These are phyloP conservation scores for Vigna hirtella DNA, from an alignment of 306 rosid species.

Conservation along the genomic window DNA sequence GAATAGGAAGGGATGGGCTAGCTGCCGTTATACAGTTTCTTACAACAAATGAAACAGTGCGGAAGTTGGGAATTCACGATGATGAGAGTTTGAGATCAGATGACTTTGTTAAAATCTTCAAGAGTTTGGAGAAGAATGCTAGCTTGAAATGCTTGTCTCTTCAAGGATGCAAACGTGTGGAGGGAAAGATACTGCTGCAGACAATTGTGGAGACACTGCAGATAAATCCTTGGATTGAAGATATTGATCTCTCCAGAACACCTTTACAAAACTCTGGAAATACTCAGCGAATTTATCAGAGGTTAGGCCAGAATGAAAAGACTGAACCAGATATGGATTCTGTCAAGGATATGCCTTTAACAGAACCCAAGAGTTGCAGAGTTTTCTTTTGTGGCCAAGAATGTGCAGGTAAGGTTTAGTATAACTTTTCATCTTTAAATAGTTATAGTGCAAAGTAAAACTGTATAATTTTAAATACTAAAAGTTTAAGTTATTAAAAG, in stretches of 20 bases:
- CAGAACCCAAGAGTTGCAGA: constrained; percentile 86
- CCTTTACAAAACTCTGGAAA: constrained; percentile 79
- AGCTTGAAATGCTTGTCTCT: constrained; percentile 70
- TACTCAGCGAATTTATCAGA: constrained; percentile 67
- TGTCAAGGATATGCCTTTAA: constrained; percentile 86
- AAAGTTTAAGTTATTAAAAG: background rate
- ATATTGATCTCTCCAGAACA: constrained; percentile 83
- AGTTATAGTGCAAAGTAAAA: background rate
- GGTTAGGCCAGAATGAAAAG: constrained; percentile 88
- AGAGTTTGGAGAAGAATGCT: constrained; percentile 87
- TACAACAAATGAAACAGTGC: constrained; percentile 70
- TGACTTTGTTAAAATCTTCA: constrained; percentile 77
- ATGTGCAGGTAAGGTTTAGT: constrained; percentile 66
- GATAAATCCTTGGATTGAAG: constrained; percentile 97
- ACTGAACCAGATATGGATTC: constrained; percentile 83
- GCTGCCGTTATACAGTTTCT: constrained; percentile 72
- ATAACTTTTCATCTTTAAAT: background rate
- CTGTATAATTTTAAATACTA: background rate
- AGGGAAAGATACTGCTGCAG: constrained; percentile 74
- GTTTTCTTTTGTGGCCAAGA: constrained; percentile 97
- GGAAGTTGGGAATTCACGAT: constrained; percentile 72
- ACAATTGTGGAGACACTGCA: constrained; percentile 78
- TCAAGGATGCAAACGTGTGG: constrained; percentile 84
- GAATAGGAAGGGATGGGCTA: constrained; percentile 84
- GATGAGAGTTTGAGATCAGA: constrained; percentile 78